A percentile compares a stretch with the other conserved stretches of the same genome.
phyloP scores from a whole-genome alignment of 768 basidiomycete genomes.

The Phylloporus scabripes region DNA sequence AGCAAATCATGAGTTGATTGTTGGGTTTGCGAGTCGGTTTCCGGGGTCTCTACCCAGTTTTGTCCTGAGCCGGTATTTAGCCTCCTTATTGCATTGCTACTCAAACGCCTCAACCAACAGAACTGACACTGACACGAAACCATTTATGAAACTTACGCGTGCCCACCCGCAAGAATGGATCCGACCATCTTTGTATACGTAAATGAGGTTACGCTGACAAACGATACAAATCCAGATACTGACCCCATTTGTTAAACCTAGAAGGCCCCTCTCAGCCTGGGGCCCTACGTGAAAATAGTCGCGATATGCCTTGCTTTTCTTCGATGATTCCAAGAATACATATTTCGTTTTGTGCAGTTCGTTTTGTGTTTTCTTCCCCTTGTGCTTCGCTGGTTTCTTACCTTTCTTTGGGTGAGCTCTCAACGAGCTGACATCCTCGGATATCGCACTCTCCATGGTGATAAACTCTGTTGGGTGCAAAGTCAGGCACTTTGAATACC shows the following conservation, averaged over 20 bases:
- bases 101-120: constrained; percentile 1
- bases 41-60: constrained; percentile 1
- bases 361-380: constrained; percentile 40
- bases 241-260: constrained; percentile 59
- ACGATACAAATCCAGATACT: constrained; percentile 13
- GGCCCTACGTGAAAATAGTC: constrained; percentile 67
- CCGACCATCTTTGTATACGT: constrained; percentile 4
- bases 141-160: constrained; percentile 5
- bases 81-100: constrained; percentile 1
- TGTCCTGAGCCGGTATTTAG: background rate
- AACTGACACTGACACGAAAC: background rate
- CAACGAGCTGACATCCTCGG: constrained; percentile 46
- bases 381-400: constrained; percentile 40
- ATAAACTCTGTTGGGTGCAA: constrained; percentile 49
- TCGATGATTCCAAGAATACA: constrained; percentile 47
- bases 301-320: constrained; percentile 43
- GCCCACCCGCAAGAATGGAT: constrained; percentile 9
- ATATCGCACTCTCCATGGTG: constrained; percentile 40
- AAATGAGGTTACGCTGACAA: constrained; percentile 1
- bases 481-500: constrained; percentile 5
- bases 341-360: constrained; percentile 54
- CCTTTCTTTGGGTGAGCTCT: constrained; percentile 35
- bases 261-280: constrained; percentile 51
- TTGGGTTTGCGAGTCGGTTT: constrained; percentile 36
- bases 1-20: constrained; percentile 33